Conservation (phyloP, 495 filamentous ascomycete species). For the Tuber aestivum region DNA sequence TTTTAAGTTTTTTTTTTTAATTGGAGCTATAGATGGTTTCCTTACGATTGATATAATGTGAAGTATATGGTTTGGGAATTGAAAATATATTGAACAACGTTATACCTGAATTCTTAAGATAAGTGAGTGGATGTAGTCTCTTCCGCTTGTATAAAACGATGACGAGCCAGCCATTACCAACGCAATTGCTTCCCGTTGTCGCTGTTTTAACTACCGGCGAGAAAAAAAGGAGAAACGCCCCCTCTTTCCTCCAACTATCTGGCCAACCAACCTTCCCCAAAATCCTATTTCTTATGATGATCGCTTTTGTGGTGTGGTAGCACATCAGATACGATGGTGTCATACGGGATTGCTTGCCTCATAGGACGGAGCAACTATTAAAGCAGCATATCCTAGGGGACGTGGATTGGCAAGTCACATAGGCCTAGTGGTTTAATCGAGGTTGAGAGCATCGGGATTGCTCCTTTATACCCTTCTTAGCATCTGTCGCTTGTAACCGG, state of each 20-base stretch:
- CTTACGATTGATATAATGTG: neutral
- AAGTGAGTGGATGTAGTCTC: neutral
- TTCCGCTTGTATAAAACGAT: neutral
- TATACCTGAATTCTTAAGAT: neutral
- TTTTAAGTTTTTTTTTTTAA: too few relatives aligned
- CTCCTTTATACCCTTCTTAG: neutral
- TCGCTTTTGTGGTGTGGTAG: neutral
- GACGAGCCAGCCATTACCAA: neutral
- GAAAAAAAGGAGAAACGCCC: fast-evolving
- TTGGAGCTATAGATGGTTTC: too few relatives aligned
- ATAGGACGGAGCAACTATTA: neutral
- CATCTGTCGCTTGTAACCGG: neutral
- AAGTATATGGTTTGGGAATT: neutral
- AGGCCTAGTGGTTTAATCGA: neutral
- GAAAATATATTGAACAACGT: neutral
- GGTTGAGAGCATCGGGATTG: neutral
- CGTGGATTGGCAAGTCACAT: too few relatives aligned
- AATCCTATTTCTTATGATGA: neutral
- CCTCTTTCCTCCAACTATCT: neutral
- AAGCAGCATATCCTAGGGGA: neutral
- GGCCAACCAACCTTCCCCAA: neutral
- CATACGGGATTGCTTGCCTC: neutral
- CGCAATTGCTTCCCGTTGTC: neutral
- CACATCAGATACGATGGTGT: neutral
- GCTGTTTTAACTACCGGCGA: neutral